These are phyloP conservation scores for Claviceps spartinae DNA, from an alignment of 2,329 filamentous ascomycete species.

Conservation along the genomic window DNA sequence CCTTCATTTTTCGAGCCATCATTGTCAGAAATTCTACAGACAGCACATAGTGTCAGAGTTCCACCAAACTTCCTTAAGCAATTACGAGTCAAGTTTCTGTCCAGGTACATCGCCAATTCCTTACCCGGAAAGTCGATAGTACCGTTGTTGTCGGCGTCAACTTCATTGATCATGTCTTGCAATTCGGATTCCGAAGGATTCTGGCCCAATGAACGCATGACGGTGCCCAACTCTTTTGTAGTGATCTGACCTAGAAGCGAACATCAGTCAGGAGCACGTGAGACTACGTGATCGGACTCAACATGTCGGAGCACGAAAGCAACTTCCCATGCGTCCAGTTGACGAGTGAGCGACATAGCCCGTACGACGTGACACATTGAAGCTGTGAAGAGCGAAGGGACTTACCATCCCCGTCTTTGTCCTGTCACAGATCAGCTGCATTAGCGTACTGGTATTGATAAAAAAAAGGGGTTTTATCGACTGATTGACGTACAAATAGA, in stretches of 20 bases:
- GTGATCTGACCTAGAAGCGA: constrained; percentile 63
- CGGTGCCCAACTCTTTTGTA: constrained; percentile 78
- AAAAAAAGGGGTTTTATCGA: neutral
- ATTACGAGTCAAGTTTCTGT: neutral
- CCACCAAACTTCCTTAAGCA: neutral
- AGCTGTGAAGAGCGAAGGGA: constrained; percentile 14
- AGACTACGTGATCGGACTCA: neutral
- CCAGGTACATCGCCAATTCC: constrained; percentile 12
- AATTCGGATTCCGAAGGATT: constrained; percentile 83
- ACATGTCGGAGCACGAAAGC: neutral
- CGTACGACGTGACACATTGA: neutral
- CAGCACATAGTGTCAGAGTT: neutral
- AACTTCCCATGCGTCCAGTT: neutral
- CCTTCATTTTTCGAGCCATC: constrained; percentile 94
- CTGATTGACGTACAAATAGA: constrained; percentile 69
- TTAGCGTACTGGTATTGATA: neutral
- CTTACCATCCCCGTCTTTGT: constrained; percentile 87
- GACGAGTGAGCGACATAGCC: neutral
- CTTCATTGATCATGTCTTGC: constrained; percentile 91
- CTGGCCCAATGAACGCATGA: constrained; percentile 82
- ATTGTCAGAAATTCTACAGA: constrained; percentile 71
- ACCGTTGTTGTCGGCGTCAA: constrained; percentile 84
- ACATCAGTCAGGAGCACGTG: neutral
- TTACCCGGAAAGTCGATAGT: constrained; percentile 84
- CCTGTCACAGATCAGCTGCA: constrained; percentile 33